A percentile compares a stretch with the other conserved stretches of the same genome.
phyloP scores from a whole-genome alignment of 306 rosid species.

The Cucurbita argyrosperma region DNA sequence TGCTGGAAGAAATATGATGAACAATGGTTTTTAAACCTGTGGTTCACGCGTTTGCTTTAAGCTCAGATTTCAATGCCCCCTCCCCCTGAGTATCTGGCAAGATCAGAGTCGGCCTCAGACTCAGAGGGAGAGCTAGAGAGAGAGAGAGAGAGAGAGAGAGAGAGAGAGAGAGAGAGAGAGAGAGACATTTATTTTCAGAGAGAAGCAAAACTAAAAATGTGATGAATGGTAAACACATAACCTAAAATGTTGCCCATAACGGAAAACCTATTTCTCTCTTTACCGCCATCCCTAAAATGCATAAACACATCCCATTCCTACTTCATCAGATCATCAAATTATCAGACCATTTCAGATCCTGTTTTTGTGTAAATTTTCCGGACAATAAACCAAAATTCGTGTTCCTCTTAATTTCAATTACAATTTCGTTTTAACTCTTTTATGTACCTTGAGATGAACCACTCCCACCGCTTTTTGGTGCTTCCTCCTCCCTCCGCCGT shows the following conservation, averaged over 20 bases:
- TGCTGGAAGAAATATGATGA: slow-evolving; percentile 7
- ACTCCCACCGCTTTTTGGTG: slow-evolving; percentile 47
- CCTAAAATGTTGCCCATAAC: neutral
- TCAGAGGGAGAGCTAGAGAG: neutral
- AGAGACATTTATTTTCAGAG: slow-evolving; percentile 2
- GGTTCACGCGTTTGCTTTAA: slow-evolving; percentile 10
- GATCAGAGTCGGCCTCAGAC: slow-evolving; percentile 1
- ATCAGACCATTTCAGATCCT: neutral
- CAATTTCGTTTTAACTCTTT: neutral
- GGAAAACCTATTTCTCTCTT: neutral
- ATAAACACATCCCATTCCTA: neutral
- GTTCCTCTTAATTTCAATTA: neutral
- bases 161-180: no score
- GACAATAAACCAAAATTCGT: neutral
- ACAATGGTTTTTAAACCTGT: slow-evolving; percentile 17
- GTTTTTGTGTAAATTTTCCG: neutral
- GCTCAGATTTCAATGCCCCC: slow-evolving; percentile 13
- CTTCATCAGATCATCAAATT: neutral
- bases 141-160: no score
- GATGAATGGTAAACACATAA: neutral
- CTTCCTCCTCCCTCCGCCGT: slow-evolving; percentile 24
- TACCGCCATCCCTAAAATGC: neutral
- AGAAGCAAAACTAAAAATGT: neutral
- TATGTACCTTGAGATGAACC: slow-evolving; percentile 75
- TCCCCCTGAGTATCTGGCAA: slow-evolving; percentile 8